Conservation (phyloP, 257 asterid species). For the Lycium barbarum region DNA sequence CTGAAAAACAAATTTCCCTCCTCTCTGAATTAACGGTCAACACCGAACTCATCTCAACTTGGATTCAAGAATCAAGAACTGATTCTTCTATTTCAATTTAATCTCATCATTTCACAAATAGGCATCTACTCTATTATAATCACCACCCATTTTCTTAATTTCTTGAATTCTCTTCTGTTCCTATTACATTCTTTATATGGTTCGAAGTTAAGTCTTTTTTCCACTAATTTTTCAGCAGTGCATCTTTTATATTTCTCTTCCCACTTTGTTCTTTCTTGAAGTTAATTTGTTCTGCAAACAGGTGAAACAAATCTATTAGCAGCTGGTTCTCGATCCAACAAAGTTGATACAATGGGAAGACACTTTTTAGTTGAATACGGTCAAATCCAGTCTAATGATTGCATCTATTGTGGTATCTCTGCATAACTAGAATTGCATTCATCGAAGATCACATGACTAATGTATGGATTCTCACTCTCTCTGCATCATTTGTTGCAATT, state of each 20-base stretch:
- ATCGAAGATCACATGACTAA: no score
- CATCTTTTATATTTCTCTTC: neutral
- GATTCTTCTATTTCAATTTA: neutral
- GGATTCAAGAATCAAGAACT: conserved; percentile 24
- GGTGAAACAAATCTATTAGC: no score
- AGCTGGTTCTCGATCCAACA: neutral
- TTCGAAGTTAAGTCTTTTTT: no score
- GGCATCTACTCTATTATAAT: neutral
- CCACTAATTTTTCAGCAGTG: no score
- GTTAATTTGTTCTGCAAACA: neutral
- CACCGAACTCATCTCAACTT: neutral
- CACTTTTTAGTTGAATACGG: neutral
- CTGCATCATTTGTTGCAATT: neutral
- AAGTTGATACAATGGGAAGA: neutral
- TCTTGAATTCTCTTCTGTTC: neutral
- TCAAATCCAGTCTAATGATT: neutral
- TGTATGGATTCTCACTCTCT: neutral
- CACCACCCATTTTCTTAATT: neutral
- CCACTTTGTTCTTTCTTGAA: neutral
- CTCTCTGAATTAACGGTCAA: neutral
- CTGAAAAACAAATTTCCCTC: neutral
- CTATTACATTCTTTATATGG: neutral
- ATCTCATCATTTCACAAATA: neutral
- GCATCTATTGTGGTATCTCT: neutral
- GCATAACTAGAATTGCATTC: neutral